These are phyloP conservation scores for Penicillium sclerotigenum DNA, from an alignment of 2,329 filamentous ascomycete species.

Conservation along the genomic window DNA sequence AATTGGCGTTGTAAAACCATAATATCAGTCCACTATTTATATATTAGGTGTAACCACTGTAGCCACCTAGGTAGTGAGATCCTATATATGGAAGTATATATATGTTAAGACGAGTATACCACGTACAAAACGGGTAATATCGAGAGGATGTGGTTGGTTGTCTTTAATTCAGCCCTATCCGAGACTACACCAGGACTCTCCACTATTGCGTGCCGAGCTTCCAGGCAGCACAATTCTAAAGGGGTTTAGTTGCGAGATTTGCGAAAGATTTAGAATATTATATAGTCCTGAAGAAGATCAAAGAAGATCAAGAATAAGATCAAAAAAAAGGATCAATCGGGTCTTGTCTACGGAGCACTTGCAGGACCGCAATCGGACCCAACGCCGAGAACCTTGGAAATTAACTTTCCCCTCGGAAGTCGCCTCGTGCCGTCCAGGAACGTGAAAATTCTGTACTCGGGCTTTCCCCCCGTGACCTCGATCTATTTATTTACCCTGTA, in stretches of 20 bases:
- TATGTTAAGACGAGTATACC: too few species aligned
- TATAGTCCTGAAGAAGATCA: not conserved
- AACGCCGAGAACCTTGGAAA: not conserved
- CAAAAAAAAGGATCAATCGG: too few species aligned
- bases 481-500: not conserved
- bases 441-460: not conserved
- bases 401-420: conserved; percentile 3
- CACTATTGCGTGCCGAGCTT: conserved; percentile 4
- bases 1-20: too few species aligned
- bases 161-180: conserved; percentile 11
- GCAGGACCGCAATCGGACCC: not conserved
- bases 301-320: too few species aligned
- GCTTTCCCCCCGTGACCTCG: not conserved
- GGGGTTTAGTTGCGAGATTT: not conserved
- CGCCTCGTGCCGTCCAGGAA: conserved; percentile 5
- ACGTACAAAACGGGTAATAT: not conserved
- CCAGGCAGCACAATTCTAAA: conserved; percentile 4
- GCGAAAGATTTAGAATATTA: not conserved
- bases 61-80: too few species aligned
- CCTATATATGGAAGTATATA: too few species aligned
- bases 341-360: too few species aligned
- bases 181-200: not conserved
- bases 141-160: not conserved
- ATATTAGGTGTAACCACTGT: not conserved
- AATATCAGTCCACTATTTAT: not conserved